A percentile compares a stretch with the other conserved stretches of the same genome.
These are phyloP conservation scores for Wallacemonas rigidus DNA, from an alignment of 208 protist genomes.

Conservation along the genomic window DNA sequence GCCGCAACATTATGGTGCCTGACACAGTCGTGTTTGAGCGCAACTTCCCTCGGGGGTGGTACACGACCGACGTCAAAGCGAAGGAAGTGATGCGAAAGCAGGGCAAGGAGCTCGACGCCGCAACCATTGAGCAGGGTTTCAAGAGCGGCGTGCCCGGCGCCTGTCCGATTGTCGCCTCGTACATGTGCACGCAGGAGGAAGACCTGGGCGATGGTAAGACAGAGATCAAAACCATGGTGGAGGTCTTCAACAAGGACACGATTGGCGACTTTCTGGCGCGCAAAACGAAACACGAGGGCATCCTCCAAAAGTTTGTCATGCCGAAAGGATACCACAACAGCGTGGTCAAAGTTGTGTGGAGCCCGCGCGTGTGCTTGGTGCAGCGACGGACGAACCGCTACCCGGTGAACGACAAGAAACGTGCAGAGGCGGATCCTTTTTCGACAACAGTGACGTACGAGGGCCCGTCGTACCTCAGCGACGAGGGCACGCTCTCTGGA, in stretches of 20 bases:
- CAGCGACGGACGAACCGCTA: constrained; percentile 86
- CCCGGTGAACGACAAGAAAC: constrained; percentile 66
- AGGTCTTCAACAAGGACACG: constrained; percentile 85
- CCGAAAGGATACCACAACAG: constrained; percentile 87
- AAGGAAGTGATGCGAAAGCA: constrained; percentile 81
- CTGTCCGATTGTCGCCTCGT: constrained; percentile 77
- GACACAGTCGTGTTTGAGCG: constrained; percentile 91
- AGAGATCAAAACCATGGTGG: constrained; percentile 62
- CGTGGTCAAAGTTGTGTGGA: constrained; percentile 87
- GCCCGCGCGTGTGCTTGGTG: constrained; percentile 83
- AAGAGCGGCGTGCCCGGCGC: constrained; percentile 31
- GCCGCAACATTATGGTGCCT: constrained; percentile 70
- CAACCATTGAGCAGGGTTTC: constrained; percentile 81
- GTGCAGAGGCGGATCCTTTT: constrained; percentile 72
- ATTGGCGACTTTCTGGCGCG: constrained; percentile 76
- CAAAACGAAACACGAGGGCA: constrained; percentile 82
- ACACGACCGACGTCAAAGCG: constrained; percentile 83
- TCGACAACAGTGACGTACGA: constrained; percentile 83
- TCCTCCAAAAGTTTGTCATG: constrained; percentile 86
- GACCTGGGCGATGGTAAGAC: constrained; percentile 48
- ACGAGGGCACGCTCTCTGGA: constrained; percentile 74
- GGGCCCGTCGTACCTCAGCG: constrained; percentile 77
- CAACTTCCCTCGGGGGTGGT: constrained; percentile 91
- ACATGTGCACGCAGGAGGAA: constrained; percentile 65
- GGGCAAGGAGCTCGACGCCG: constrained; percentile 85